These are phyloP conservation scores for Candida nanaspora DNA, from an alignment of 805 yeast species.

Conservation along the genomic window DNA sequence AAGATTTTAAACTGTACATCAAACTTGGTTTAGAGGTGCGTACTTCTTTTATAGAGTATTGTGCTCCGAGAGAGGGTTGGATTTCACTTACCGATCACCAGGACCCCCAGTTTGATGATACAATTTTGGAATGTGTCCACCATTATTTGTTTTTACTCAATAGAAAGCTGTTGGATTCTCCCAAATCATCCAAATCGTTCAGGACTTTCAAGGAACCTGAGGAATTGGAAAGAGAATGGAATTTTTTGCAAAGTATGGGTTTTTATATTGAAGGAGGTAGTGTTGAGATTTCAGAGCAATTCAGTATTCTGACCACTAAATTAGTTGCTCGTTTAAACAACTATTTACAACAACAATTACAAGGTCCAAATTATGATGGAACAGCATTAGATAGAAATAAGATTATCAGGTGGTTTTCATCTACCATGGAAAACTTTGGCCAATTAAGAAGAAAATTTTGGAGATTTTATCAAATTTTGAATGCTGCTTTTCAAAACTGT, in stretches of 20 bases:
- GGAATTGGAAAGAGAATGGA: constrained; percentile 78
- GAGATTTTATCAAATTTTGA: constrained; percentile 64
- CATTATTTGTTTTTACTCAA: constrained; percentile 66
- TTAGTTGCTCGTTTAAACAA: constrained; percentile 61
- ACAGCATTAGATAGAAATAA: constrained; percentile 25
- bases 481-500: constrained; percentile 69
- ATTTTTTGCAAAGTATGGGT: constrained; percentile 69
- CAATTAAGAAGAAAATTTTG: constrained; percentile 74
- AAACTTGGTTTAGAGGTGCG: constrained; percentile 69
- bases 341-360: constrained; percentile 66
- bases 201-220: constrained; percentile 90
- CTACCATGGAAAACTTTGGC: constrained; percentile 64
- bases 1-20: constrained; percentile 73
- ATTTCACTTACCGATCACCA: constrained; percentile 50
- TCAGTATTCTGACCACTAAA: constrained; percentile 56
- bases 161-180: constrained; percentile 71
- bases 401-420: constrained; percentile 60
- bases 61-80: constrained; percentile 63
- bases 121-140: constrained; percentile 65
- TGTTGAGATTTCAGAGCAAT: constrained; percentile 70
- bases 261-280: constrained; percentile 76
- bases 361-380: constrained; percentile 45
- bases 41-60: constrained; percentile 54
- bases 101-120: constrained; percentile 54
- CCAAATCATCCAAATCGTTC: constrained; percentile 53